A percentile compares a stretch with the other conserved stretches of the same genome.
phyloP scores from a whole-genome alignment of 148 eudicot species.

The Nyssa sinensis region DNA sequence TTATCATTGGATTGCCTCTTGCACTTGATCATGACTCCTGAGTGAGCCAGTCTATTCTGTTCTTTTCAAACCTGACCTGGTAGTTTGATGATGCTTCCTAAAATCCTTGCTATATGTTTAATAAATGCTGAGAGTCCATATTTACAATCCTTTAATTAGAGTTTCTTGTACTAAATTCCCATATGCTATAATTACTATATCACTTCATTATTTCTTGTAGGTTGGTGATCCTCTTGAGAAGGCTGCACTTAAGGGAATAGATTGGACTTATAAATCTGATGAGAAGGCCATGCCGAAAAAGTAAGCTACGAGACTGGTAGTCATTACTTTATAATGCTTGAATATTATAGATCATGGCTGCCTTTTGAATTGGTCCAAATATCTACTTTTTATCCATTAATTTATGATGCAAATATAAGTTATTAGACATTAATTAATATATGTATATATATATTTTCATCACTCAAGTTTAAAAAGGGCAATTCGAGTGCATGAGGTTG shows the following conservation, averaged over 20 bases:
- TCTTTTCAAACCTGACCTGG: background rate
- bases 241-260: constrained; percentile 94
- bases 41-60: background rate
- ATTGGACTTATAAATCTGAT: constrained; percentile 95
- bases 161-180: background rate
- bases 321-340: background rate
- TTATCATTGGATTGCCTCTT: background rate
- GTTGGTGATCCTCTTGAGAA: constrained; percentile 99
- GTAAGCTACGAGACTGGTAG: constrained; percentile 41
- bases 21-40: background rate
- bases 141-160: background rate
- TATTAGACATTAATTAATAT: too few species aligned
- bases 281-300: constrained; percentile 97
- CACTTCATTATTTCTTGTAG: constrained; percentile 29
- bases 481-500: too few species aligned
- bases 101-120: background rate
- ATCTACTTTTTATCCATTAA: background rate
- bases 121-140: background rate
- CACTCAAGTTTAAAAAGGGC: too few species aligned
- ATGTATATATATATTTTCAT: too few species aligned
- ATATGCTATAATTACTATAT: background rate
- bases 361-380: background rate
- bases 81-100: background rate
- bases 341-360: background rate
- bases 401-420: background rate